Percentiles rank a stretch among this genome's conserved stretches.
phyloP scores from a whole-genome alignment of 2,329 filamentous ascomycete genomes.

The Trichoderma hamatum region DNA sequence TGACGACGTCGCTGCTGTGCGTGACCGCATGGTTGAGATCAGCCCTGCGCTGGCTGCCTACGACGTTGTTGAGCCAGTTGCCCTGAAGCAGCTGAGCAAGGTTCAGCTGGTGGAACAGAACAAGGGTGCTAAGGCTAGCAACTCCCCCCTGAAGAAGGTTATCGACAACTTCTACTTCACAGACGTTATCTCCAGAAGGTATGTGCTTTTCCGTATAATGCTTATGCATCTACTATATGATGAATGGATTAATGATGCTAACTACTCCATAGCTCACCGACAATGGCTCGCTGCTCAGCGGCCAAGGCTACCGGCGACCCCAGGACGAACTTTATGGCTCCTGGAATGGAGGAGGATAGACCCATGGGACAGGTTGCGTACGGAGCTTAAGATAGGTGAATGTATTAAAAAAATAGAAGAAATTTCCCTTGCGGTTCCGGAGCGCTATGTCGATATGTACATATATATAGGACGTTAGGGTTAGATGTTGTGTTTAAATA shows the following conservation, averaged over 20 bases:
- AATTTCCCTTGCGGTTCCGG: constrained; percentile 37
- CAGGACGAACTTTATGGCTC: constrained; percentile 77
- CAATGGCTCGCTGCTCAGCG: constrained; percentile 96
- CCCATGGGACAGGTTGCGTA: constrained; percentile 65
- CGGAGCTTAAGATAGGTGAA: constrained; percentile 47
- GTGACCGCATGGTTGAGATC: constrained; percentile 94
- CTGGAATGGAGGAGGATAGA: constrained; percentile 66
- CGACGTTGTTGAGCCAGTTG: constrained; percentile 83
- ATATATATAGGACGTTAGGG: constrained; percentile 44
- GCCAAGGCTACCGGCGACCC: constrained; percentile 83
- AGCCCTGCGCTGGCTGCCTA: constrained; percentile 87
- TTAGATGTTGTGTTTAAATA: constrained; percentile 32
- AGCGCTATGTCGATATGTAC: constrained; percentile 43
- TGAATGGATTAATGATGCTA: constrained; percentile 28
- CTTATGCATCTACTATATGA: no score
- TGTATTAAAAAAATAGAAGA: constrained; percentile 43
- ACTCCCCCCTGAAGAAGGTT: constrained; percentile 76
- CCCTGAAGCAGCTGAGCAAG: constrained; percentile 77
- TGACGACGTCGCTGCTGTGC: constrained; percentile 84
- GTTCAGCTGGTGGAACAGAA: constrained; percentile 96
- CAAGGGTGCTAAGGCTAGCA: constrained; percentile 77
- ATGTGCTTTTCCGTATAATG: constrained; percentile 42
- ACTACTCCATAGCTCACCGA: constrained; percentile 73
- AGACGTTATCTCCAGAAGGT: constrained; percentile 95
- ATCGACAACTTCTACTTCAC: constrained; percentile 99